Evolutionary conservation across 2,329 filamentous ascomycete genomes (phyloP), one percentile per base, ranked within the genome.

Genomic region (Colletotrichum euphorbiae): DNA sequence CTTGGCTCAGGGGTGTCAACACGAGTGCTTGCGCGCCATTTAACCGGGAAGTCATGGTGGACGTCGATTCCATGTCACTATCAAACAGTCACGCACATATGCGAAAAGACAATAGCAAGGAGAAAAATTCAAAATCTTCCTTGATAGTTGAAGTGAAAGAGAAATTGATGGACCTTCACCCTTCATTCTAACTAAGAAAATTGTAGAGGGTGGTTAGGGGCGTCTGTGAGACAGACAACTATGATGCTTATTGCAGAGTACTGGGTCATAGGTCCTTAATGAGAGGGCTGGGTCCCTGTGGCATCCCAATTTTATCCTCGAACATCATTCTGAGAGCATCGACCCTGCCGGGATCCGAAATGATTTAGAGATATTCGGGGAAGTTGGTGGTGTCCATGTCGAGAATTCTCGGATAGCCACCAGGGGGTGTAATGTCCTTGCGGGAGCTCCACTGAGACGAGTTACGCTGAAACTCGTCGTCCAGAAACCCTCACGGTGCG

Each of bases 401-500:
- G 8, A 78, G 71, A 11, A 77, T 73, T 28, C 76, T 75, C 7
- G 71, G 72, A 17, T 74, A 75, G 1, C 77, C 70, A 13, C 74
- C 75, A 0, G 74, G 77, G 0, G 62, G 54, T 0, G 79, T 75
- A 0, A 78, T 61, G 65, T 83, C 81, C 1, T 62, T 70, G 4
- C 79, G 75, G 0, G 79, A 76, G 28, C 77, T 77, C 80, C 79
- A 72, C 12, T 70, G 74, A 4, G 75, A 74, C 2, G 56, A 64
- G 1, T 64, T 59, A 6, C 72, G 63, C 71, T 84, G 81, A 45
- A 71, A 78, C 54, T 82, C 82, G 2, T 75, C 69, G 57, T 77
- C 81, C 6, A 85, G 72, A 9, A 82, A 42, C 78, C 77, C 73
- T 86, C 83, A 0, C 82, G 81, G 52, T 84, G 82, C 0, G 81